phyloP scores from a whole-genome alignment of 2,329 filamentous ascomycete genomes.

The Hymenoscyphus occultus region DNA sequence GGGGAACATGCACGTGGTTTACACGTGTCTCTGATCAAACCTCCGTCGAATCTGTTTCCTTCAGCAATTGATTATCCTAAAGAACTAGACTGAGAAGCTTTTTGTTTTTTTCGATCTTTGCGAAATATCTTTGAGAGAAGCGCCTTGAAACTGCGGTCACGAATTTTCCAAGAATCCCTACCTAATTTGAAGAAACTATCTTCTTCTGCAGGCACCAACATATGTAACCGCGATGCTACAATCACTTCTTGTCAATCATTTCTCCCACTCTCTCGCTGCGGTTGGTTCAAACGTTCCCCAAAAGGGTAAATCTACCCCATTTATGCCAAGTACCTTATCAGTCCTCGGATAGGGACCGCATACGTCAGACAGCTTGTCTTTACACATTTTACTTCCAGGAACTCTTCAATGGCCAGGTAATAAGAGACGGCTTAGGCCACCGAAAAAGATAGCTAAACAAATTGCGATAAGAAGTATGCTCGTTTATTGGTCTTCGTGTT shows the following conservation, averaged over 20 bases:
- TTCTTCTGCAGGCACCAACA: background rate
- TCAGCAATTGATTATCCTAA: too few relatives aligned
- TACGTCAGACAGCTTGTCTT: background rate
- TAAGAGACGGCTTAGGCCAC: background rate
- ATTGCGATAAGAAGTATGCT: slow-evolving; percentile 1
- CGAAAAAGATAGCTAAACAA: background rate
- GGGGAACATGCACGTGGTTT: too few relatives aligned
- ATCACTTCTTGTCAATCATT: background rate
- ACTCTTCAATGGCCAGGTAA: background rate
- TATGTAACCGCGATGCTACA: background rate
- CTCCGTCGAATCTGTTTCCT: too few relatives aligned
- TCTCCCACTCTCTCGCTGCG: background rate
- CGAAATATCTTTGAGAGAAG: too few relatives aligned
- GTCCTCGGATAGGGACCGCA: background rate
- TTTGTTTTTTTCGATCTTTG: too few relatives aligned
- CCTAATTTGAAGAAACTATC: background rate
- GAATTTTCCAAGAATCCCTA: too few relatives aligned
- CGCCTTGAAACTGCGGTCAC: too few relatives aligned
- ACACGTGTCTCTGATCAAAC: too few relatives aligned
- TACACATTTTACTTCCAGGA: background rate
- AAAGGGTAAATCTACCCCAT: slow-evolving; percentile 2
- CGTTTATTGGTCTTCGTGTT: slow-evolving; percentile 2
- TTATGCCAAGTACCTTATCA: slow-evolving; percentile 11
- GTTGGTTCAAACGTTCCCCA: background rate
- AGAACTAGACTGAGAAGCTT: too few relatives aligned